These are phyloP conservation scores for Pholiota adiposa DNA, from an alignment of 1,284 basidiomycete species.

Conservation along the genomic window DNA sequence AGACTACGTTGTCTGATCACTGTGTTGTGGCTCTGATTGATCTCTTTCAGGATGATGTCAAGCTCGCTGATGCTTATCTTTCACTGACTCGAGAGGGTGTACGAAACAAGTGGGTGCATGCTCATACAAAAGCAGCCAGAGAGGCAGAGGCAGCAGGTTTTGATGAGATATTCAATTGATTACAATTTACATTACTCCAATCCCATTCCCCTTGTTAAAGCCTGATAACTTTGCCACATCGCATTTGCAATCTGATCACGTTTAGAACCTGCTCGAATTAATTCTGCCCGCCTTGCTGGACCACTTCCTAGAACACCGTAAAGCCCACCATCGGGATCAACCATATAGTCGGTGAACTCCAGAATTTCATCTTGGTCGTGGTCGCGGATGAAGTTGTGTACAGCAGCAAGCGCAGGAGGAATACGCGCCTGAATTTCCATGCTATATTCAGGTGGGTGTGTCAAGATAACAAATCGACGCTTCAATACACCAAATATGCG, in stretches of 20 bases:
- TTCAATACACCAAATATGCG: no score
- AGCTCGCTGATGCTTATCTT: not conserved
- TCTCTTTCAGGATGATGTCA: slow-evolving; percentile 2
- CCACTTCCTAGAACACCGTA: no score
- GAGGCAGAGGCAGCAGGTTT: not conserved
- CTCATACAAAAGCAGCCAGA: no score
- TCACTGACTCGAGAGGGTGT: slow-evolving; percentile 5
- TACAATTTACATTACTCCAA: not conserved
- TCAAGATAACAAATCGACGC: slow-evolving; percentile 32
- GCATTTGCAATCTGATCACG: not conserved
- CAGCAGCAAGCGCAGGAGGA: not conserved
- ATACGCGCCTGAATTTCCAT: not conserved
- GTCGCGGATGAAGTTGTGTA: not conserved
- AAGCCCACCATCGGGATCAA: no score
- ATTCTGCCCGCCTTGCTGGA: no score
- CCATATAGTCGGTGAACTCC: no score
- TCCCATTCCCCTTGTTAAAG: not conserved
- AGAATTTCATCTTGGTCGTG: not conserved
- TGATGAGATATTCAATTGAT: not conserved
- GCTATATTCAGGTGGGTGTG: slow-evolving; percentile 19
- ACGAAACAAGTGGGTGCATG: slow-evolving; percentile 6
- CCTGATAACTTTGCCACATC: not conserved
- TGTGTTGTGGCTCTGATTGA: slow-evolving; percentile 7
- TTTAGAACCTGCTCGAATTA: not conserved
- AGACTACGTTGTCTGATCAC: not conserved